These are phyloP conservation scores for Galium porrigens DNA, from an alignment of 305 asterid genomes.

Conservation along the genomic window DNA sequence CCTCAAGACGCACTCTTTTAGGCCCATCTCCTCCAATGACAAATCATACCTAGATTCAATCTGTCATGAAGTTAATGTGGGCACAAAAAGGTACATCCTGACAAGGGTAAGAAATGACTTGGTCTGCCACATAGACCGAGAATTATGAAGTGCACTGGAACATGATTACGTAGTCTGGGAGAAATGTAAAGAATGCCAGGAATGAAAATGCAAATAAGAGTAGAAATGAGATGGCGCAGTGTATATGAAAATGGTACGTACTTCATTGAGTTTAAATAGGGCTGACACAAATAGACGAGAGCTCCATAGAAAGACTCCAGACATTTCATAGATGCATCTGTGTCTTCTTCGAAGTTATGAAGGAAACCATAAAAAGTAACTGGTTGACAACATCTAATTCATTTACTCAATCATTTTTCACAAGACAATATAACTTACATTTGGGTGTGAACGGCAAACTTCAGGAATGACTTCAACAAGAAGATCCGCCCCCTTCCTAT, in stretches of 20 bases:
- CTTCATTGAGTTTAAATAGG: neutral
- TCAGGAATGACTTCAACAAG: slow-evolving; percentile 95
- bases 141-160: too few species aligned
- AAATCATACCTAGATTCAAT: slow-evolving; percentile 55
- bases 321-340: slow-evolving; percentile 1
- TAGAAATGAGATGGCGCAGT: neutral
- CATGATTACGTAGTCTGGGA: neutral
- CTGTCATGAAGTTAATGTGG: neutral
- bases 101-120: neutral
- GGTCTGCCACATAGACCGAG: neutral
- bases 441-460: slow-evolving; percentile 71
- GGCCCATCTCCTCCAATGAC: slow-evolving; percentile 98
- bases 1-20: slow-evolving; percentile 88
- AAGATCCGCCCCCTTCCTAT: slow-evolving; percentile 85
- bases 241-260: neutral
- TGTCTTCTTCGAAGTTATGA: neutral
- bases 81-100: neutral
- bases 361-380: neutral
- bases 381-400: neutral
- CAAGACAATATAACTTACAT: slow-evolving; percentile 36
- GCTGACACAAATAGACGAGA: neutral
- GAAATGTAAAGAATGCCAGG: neutral
- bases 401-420: neutral
- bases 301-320: neutral
- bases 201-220: neutral